Percentiles rank a stretch among this genome's conserved stretches.
Conservation (phyloP, 441 rosid genomes). For the Erodium trifolium region DNA sequence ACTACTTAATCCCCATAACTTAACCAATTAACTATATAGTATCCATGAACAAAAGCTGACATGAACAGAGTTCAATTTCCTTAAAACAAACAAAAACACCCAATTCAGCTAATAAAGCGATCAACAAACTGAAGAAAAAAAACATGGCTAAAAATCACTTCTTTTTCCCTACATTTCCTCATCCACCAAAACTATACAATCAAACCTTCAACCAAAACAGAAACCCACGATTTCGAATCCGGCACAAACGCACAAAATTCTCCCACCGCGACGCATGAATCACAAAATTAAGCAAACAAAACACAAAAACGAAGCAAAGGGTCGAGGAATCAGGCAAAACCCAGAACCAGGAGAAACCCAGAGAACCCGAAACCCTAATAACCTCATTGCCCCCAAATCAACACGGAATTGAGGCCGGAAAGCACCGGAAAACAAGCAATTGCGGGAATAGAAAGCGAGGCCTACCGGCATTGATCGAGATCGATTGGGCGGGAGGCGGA, state of each 20-base stretch:
- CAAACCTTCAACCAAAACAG: not conserved
- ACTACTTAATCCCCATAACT: constrained; percentile 5
- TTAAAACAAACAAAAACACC: not conserved
- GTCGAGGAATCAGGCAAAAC: not conserved
- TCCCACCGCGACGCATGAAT: not conserved
- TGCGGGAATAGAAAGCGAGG: constrained; percentile 8
- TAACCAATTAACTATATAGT: not conserved
- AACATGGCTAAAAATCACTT: not conserved
- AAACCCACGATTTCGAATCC: not conserved
- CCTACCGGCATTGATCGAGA: constrained; percentile 43
- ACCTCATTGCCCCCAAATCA: constrained; percentile 10
- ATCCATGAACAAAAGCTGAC: not conserved
- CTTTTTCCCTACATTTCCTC: not conserved
- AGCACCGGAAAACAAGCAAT: constrained; percentile 10
- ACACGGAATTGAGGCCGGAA: constrained; percentile 9
- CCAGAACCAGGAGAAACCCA: not conserved
- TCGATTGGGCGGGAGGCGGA: constrained; percentile 22
- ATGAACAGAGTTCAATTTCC: not conserved
- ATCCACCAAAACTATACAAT: not conserved
- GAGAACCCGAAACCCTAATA: constrained; percentile 18
- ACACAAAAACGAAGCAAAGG: not conserved
- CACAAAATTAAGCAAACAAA: not conserved
- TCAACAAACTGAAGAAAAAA: not conserved
- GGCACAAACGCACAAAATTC: not conserved
- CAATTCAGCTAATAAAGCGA: not conserved